phyloP scores from a whole-genome alignment of 805 yeast species.

The Blastobotrys peoriensis region DNA sequence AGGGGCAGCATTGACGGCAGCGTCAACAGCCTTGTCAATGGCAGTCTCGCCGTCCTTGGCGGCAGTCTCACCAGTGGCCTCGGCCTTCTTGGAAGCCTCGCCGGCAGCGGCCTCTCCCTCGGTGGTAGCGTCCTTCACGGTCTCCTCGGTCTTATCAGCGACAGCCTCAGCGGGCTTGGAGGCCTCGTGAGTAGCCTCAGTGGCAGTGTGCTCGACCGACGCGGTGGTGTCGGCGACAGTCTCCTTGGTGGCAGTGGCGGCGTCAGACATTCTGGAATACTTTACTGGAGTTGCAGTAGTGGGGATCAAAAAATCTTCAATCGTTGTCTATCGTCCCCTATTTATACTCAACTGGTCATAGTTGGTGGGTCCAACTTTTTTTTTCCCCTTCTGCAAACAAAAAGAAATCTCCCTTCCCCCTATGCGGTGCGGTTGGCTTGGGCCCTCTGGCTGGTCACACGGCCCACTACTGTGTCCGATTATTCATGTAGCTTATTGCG shows the following conservation, averaged over 20 bases:
- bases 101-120: constrained; percentile 10
- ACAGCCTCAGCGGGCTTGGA: constrained; percentile 16
- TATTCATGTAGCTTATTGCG: not conserved
- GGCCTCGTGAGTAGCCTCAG: constrained; percentile 8
- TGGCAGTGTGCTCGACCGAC: constrained; percentile 12
- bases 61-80: constrained; percentile 12
- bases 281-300: not conserved
- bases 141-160: constrained; percentile 10
- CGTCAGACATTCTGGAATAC: constrained; percentile 4
- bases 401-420: not conserved
- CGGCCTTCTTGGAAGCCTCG: constrained; percentile 10
- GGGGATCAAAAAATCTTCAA: too few relatives aligned
- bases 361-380: too few relatives aligned
- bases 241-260: constrained; percentile 4
- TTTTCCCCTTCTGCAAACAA: too few relatives aligned
- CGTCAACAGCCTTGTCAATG: constrained; percentile 14
- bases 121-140: constrained; percentile 9
- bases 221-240: constrained; percentile 6
- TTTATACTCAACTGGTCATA: not conserved
- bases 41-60: constrained; percentile 11
- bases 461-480: not conserved
- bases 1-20: constrained; percentile 18
- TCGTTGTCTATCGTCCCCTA: too few relatives aligned
- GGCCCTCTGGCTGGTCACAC: not conserved
- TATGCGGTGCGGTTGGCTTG: not conserved